phyloP scores from a whole-genome alignment of 2,329 filamentous ascomycete genomes.

The Fusarium chuoi region DNA sequence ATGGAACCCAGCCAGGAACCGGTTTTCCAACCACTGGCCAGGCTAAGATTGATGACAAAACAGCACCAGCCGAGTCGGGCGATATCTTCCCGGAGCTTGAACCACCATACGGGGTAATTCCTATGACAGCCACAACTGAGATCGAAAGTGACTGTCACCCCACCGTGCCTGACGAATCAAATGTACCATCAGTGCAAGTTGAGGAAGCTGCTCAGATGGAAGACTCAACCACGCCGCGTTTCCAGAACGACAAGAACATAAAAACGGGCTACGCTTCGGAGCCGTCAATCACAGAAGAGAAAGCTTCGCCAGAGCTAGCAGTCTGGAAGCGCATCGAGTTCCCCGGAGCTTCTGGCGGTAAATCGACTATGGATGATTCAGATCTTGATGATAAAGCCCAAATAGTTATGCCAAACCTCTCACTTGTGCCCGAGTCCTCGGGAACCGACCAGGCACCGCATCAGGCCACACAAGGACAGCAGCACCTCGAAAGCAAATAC shows the following conservation, averaged over 20 bases:
- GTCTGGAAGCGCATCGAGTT: neutral
- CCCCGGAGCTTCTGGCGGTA: neutral
- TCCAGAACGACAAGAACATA: slow-evolving; percentile 33
- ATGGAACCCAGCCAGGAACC: neutral
- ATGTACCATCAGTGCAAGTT: neutral
- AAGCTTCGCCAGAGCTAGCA: neutral
- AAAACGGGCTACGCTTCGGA: slow-evolving; percentile 32
- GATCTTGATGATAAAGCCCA: neutral
- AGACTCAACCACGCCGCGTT: slow-evolving; percentile 9
- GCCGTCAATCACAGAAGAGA: neutral
- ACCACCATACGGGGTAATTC: neutral
- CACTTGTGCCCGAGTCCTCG: neutral
- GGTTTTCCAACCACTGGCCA: neutral
- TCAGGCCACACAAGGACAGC: neutral
- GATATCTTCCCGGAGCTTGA: neutral
- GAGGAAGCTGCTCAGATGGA: slow-evolving; percentile 14
- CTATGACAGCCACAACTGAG: neutral
- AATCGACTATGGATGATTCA: neutral
- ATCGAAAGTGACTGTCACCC: neutral
- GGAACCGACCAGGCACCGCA: neutral
- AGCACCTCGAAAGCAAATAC: neutral
- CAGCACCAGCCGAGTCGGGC: neutral
- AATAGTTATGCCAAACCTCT: neutral
- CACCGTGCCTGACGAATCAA: neutral
- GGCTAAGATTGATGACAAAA: neutral